Evolutionary conservation across 805 yeast species (phyloP), one percentile per base, ranked within the genome.

Genomic region (Candida pini): DNA sequence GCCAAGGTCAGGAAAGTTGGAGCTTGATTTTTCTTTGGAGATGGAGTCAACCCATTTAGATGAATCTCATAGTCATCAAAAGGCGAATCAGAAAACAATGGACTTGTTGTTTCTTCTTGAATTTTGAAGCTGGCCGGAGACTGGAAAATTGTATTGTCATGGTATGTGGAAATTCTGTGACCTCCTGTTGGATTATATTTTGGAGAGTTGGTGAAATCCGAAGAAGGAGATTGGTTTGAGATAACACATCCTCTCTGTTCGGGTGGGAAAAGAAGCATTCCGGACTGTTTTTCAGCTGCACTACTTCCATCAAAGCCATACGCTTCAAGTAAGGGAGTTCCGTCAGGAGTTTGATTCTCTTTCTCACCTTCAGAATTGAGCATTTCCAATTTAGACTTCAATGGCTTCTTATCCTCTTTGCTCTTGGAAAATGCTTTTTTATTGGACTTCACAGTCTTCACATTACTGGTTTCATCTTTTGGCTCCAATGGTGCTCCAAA

Each of bases 301-400:
- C 32, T 39, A 13, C 20, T 13, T 5, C 38, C 41, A 13, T 25
- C 26, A 31, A 54, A 49, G 2, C 58, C 58, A 25, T 49, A 50
- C 2, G 51, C 40, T 13, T 44, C 43, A 14, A 54, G 34, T 2
- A 52, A 41, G 18, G 39, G 41, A 18, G 26, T 34, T 10, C 26
- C 34, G 10, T 9, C 18, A 19, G 26, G 30, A 16, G 6, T 28
- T 9, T 9, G 12, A n/a, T 27, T 28, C 19, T 35, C 26, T 16
- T 23, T 18, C 12, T 28, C 19, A 12, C 17, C 22, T 16, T 35
- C 26, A 22, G 25, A 4, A 4, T 22, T 22, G 5, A 13, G n/a
- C 4, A 13, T 13, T 22, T 22, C 7, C 25, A 22, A 22, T 22
- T 14, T 18, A 9, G 6, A 10, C 9, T 14, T 29, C 18, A 20